phyloP scores from a whole-genome alignment of 1,139 yeast genomes.

The Diutina neorugosa region DNA sequence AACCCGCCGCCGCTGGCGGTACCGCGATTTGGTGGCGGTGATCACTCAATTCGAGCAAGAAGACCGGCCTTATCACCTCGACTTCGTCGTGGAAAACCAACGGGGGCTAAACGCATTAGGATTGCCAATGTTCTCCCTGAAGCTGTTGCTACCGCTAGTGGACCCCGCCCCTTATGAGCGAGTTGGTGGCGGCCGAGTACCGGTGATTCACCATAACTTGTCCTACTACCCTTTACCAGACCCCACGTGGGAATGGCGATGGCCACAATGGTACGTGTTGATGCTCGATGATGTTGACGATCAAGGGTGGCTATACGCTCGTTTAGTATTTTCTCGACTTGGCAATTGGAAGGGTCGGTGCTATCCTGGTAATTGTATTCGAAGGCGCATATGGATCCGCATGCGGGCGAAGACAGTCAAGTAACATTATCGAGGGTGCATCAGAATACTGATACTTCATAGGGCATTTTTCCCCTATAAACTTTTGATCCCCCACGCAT shows the following conservation, averaged over 20 bases:
- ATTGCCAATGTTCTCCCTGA: conserved; percentile 43
- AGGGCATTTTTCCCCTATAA: background rate
- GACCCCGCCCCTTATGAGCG: conserved; percentile 46
- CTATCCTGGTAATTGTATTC: conserved; percentile 39
- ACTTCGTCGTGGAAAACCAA: conserved; percentile 51
- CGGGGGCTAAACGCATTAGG: conserved; percentile 60
- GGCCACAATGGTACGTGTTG: conserved; percentile 63
- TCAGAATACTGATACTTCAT: background rate
- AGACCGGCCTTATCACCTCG: conserved; percentile 14
- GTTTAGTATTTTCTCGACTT: conserved; percentile 21
- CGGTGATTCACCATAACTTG: conserved; percentile 19
- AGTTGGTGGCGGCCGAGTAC: conserved; percentile 12
- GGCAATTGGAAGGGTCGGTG: conserved; percentile 49
- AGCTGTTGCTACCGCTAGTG: conserved; percentile 41
- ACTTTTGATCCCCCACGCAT: background rate
- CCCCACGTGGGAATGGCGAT: conserved; percentile 56
- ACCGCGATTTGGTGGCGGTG: background rate
- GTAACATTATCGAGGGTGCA: background rate
- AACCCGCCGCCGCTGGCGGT: background rate
- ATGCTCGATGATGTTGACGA: conserved; percentile 67
- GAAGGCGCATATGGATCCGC: conserved; percentile 54
- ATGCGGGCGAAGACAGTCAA: conserved; percentile 13
- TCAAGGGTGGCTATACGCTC: conserved; percentile 65
- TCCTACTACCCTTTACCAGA: conserved; percentile 51
- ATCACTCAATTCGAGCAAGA: background rate